Base-by-base conservation (phyloP, 768 basidiomycete genomes). In the Tephrocybe sp. region DNA sequence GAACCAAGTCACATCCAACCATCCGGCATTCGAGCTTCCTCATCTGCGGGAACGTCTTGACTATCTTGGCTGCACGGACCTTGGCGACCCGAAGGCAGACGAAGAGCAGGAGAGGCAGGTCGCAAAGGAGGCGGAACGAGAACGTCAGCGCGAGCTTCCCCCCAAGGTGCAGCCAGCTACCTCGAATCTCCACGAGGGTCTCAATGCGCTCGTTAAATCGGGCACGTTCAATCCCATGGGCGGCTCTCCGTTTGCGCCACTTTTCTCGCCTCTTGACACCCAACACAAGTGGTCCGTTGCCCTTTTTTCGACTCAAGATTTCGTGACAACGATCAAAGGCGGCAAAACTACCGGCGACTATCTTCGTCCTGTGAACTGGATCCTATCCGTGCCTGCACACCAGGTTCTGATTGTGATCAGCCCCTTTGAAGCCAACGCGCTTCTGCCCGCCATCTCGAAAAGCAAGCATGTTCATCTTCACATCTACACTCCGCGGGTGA, bases 41-140 rank as follows among this genome's bases (percentile, higher is more conserved):
- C 34, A 49, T 3, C 58, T 76, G 26, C 54, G 44, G 1, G 48
- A 67, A 15, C 66, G 65, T 26, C 62, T 65, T 15, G 15, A 38
- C 7, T 21, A 51, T 10, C 62, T 76, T 10, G 73, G 73, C 0
- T 20, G 68, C 6, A 41, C 45, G 10, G 40, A 53, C 1, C 28
- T 70, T 4, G 32, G 43, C 11, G 53, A 61, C n/a, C 52, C 30
- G 18, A 57, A 48, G 30, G 59, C 75, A 59, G 72, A 72, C 24
- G 77, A 80, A 55, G 79, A 80, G 51, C 78, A 80, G 51, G 79
- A 80, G 48, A 62, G 78, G 20, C 77, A 81, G 48, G 62, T 80
- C 8, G 53, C 58, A 4, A 71, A 72, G 15, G 74, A 81, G 57
- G 62, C 68, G 3, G 76, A 79, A 55, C 61, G 57, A 5, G 77